Percentiles rank a stretch among this genome's conserved stretches.
Conservation (phyloP, 2,329 filamentous ascomycete species). For the Dissoconium aciculare region DNA sequence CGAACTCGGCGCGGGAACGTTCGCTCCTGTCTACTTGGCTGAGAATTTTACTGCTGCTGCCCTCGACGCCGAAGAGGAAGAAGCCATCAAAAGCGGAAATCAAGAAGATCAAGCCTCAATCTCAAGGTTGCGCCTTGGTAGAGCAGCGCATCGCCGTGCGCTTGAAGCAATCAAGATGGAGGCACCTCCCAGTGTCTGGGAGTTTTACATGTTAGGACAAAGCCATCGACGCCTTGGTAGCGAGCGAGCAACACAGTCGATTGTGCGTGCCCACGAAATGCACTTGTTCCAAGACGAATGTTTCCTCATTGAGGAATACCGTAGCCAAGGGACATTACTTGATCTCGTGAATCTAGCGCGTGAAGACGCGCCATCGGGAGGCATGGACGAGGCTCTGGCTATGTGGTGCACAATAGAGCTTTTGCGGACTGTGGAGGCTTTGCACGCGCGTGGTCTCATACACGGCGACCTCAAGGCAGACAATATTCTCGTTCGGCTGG, state of each 20-base stretch:
- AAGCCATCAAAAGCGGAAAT: constrained; percentile 32
- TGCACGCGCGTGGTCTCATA: constrained; percentile 65
- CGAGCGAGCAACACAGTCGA: constrained; percentile 53
- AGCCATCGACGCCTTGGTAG: constrained; percentile 62
- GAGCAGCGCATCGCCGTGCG: constrained; percentile 41
- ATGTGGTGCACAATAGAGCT: constrained; percentile 96
- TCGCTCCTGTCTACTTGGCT: constrained; percentile 85
- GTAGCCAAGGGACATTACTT: constrained; percentile 81
- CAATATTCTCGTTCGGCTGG: constrained; percentile 81
- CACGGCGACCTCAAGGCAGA: constrained; percentile 94
- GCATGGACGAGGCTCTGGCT: constrained; percentile 77
- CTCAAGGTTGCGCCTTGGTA: constrained; percentile 44
- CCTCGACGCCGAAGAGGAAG: constrained; percentile 26
- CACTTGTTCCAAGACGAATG: constrained; percentile 84
- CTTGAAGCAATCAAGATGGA: constrained; percentile 94
- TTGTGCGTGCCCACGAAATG: constrained; percentile 75
- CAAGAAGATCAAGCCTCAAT: constrained; percentile 19
- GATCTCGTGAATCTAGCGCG: constrained; percentile 83
- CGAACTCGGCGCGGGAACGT: constrained; percentile 84
- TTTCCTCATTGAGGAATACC: constrained; percentile 75
- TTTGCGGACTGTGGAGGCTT: constrained; percentile 71
- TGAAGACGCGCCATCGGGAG: constrained; percentile 42
- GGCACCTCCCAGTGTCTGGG: constrained; percentile 74
- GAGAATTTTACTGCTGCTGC: constrained; percentile 39
- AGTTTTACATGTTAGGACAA: constrained; percentile 88